Conservation (phyloP, 106 monocot genomes). For the Ottelia alismoides region DNA sequence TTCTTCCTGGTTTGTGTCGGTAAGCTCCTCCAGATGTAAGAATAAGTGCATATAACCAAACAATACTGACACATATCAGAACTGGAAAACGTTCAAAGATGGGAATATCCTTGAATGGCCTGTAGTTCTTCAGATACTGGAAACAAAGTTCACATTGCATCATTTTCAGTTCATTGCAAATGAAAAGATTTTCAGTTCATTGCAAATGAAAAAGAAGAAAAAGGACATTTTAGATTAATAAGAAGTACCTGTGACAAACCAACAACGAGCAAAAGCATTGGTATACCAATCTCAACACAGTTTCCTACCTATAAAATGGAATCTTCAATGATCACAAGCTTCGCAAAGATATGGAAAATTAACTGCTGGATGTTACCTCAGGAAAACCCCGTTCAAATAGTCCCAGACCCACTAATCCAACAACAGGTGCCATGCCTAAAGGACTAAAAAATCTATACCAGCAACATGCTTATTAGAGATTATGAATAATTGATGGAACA, state of each 20-base stretch:
- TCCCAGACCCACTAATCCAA: conserved; percentile 76
- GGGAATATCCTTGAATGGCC: conserved; percentile 48
- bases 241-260: conserved; percentile 70
- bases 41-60: conserved; percentile 48
- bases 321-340: neutral
- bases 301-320: conserved; percentile 53
- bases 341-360: neutral
- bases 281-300: conserved; percentile 93
- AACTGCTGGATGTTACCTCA: conserved; percentile 24
- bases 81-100: conserved; percentile 69
- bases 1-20: conserved; percentile 27
- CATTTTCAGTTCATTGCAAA: neutral
- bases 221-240: neutral
- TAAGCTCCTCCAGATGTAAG: conserved; percentile 61
- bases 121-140: conserved; percentile 76
- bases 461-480: neutral
- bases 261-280: conserved; percentile 65
- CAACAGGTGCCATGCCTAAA: conserved; percentile 73
- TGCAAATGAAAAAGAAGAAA: too few relatives aligned
- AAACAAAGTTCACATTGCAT: neutral
- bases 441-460: conserved; percentile 79
- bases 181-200: neutral
- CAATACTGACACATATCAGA: conserved; percentile 29
- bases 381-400: conserved; percentile 89
- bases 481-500: neutral